A percentile compares a stretch with the other conserved stretches of the same genome.
phyloP scores from a whole-genome alignment of 805 yeast genomes.

The Cyberlindnera nakhonratchasimensis region DNA sequence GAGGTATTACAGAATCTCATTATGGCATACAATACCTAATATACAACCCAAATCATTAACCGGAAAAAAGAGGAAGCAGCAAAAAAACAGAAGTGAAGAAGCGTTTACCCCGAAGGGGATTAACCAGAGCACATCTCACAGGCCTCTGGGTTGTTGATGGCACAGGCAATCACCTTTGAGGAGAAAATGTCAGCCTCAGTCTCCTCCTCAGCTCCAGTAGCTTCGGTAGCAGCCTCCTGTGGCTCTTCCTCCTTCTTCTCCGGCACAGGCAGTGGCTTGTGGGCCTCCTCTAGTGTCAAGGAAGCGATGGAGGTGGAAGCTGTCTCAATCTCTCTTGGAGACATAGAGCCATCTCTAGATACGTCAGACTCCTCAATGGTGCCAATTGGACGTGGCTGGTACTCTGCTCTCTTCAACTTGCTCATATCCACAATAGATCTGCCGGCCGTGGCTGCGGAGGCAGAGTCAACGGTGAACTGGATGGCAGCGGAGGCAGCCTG shows the following conservation, averaged over 20 bases:
- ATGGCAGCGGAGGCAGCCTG: constrained; percentile 98
- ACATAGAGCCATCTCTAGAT: constrained; percentile 27
- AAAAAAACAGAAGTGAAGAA: constrained; percentile 3
- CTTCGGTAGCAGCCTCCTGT: constrained; percentile 25
- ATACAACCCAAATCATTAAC: constrained; percentile 11
- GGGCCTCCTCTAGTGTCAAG: constrained; percentile 38
- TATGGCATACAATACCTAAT: constrained; percentile 4
- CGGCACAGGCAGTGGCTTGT: constrained; percentile 30
- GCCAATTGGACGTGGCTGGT: constrained; percentile 26
- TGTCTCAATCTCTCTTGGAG: constrained; percentile 35
- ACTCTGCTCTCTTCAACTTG: constrained; percentile 37
- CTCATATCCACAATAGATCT: constrained; percentile 35
- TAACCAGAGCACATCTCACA: constrained; percentile 99
- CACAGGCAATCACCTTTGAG: constrained; percentile 93
- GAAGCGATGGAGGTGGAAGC: constrained; percentile 35
- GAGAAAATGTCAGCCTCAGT: constrained; percentile 80
- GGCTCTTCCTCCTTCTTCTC: constrained; percentile 19
- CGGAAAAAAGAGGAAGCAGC: constrained; percentile 2
- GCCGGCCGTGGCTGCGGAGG: constrained; percentile 95
- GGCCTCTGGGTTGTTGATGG: constrained; percentile 94
- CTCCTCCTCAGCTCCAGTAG: constrained; percentile 32
- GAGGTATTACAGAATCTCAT: neutral
- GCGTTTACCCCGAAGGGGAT: no score
- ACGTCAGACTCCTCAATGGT: constrained; percentile 19
- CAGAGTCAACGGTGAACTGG: constrained; percentile 77